Evolutionary conservation across 306 rosid genomes (phyloP), one percentile per base, ranked within the genome.

Genomic region (Dryas octopetala): DNA sequence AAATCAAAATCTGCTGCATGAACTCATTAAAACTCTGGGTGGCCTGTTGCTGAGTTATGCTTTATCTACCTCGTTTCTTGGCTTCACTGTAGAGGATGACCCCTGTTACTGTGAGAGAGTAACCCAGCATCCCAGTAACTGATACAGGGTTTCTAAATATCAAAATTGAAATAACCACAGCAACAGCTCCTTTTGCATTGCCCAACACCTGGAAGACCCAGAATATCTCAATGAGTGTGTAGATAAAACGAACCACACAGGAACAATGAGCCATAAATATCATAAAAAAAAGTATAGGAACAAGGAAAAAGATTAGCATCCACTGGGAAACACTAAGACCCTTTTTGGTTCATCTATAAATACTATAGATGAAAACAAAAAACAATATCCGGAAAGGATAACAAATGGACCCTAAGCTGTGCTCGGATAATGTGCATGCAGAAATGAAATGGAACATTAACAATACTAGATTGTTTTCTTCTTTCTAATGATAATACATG

Each of bases 181-280:
- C 96, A 40, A 88, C 98, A 13, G 98, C 98, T 16, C 98, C 98
- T 84, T 92, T 92, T 43, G 98, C 98, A 80, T 92, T 92, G 68
- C 97, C 97, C 62, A 90, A 87, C 62, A 92, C 98, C 98, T 92
- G 84, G 57, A 81, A 13, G 7, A 70, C 2, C 60, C 59, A 23
- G 57, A 66, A 5, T 10, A 48, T 19, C 71, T 10, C 46, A 23
- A 5, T 43, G 6, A 66, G 2, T 66, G 16, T 45, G 15, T 23
- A 6, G 4, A 62, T 6, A 13, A n/a, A 1, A 48, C 12, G 55
- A 48, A 68, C 13, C 50, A 46, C 14, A 14, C 4, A 51, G 17
- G 57, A 51, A 51, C 4, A 28, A 28, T 28, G 1, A 28, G 32
- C 32, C 32, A 28, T 28, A 28, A 28, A 28, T 28, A 28, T 28